Conservation (phyloP, 208 protist species). For the Wallacemonas rigidus region DNA sequence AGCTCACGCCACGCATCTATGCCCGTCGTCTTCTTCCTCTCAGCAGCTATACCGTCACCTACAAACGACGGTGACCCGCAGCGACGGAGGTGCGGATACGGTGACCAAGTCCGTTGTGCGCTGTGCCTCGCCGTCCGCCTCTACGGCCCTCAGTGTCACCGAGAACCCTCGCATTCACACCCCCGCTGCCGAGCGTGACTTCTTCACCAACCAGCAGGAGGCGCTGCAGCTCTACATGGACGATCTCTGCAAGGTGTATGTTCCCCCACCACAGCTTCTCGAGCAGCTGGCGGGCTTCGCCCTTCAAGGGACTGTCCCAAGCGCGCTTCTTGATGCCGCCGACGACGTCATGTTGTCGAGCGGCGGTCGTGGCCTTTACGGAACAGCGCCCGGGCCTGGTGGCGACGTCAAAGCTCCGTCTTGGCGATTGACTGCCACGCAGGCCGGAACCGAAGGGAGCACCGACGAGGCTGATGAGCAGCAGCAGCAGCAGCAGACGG, state of each 20-base stretch:
- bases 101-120: too few species aligned
- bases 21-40: too few species aligned
- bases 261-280: constrained; percentile 53
- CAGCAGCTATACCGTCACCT: too few species aligned
- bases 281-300: constrained; percentile 64
- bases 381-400: background rate
- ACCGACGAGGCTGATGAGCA: background rate
- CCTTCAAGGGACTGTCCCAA: constrained; percentile 22
- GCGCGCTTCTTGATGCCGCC: background rate
- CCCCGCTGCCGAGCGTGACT: background rate
- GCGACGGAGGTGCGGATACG: too few species aligned
- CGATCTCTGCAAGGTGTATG: constrained; percentile 60
- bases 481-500: background rate
- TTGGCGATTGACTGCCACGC: background rate
- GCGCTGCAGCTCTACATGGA: constrained; percentile 38
- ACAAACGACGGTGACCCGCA: too few species aligned
- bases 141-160: background rate
- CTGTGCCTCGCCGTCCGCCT: too few species aligned
- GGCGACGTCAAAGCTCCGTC: background rate
- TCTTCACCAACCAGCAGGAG: constrained; percentile 12
- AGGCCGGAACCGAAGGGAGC: background rate
- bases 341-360: background rate
- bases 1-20: too few species aligned
- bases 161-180: background rate
- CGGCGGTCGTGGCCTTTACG: too few species aligned